Conservation (phyloP, 2,329 filamentous ascomycete genomes). For the Botryotinia narcissicola region DNA sequence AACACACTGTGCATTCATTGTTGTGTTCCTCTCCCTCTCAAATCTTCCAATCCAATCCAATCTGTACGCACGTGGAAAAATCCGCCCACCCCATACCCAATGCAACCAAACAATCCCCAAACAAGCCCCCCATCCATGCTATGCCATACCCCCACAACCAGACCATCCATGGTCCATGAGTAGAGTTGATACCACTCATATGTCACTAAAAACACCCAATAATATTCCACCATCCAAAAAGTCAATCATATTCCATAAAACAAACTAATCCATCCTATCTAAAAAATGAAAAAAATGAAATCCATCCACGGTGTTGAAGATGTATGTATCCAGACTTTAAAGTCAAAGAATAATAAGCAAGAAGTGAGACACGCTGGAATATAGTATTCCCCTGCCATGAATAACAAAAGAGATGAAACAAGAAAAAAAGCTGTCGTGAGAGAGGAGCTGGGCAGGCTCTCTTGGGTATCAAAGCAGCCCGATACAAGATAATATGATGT, state of each 20-base stretch:
- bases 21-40: neutral
- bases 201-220: slow-evolving; percentile 18
- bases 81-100: slow-evolving; percentile 17
- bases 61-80: neutral
- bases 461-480: slow-evolving; percentile 37
- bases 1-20: neutral
- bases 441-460: slow-evolving; percentile 38
- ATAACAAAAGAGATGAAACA: slow-evolving; percentile 17
- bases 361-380: neutral
- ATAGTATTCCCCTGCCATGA: slow-evolving; percentile 5
- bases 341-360: slow-evolving; percentile 11
- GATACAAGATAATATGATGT: slow-evolving; percentile 29
- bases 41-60: neutral
- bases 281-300: neutral
- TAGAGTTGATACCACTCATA: slow-evolving; percentile 8
- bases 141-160: neutral
- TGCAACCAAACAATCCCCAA: slow-evolving; percentile 11
- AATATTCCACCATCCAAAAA: neutral
- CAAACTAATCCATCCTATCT: slow-evolving; percentile 10
- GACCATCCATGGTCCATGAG: slow-evolving; percentile 10
- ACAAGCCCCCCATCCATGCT: neutral
- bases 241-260: neutral
- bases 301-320: slow-evolving; percentile 2
- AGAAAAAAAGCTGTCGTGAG: slow-evolving; percentile 20
- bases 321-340: slow-evolving; percentile 18